Percentiles rank a stretch among this genome's conserved stretches.
These are phyloP conservation scores for Cladosporium sp. DNA, from an alignment of 2,329 filamentous ascomycete species.

Conservation along the genomic window DNA sequence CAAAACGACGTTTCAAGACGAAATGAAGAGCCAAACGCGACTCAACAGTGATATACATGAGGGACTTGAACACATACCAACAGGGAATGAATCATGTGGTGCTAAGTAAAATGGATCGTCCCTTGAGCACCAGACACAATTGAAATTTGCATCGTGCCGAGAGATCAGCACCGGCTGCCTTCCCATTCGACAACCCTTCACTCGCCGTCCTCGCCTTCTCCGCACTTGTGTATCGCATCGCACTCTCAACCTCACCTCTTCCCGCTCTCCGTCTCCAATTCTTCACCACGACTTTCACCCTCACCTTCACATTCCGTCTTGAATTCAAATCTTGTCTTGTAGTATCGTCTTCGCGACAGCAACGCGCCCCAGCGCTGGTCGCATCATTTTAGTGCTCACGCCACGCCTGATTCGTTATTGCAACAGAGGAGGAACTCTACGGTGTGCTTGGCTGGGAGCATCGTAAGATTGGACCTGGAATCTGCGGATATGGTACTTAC, in stretches of 20 bases:
- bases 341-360: not conserved
- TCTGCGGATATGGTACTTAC: constrained; percentile 53
- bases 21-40: too few relatives aligned
- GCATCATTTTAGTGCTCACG: not conserved
- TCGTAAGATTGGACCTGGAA: constrained; percentile 20
- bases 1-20: not conserved
- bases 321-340: not conserved
- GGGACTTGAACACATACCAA: too few relatives aligned
- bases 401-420: not conserved
- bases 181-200: constrained; percentile 3
- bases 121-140: not conserved
- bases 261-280: not conserved
- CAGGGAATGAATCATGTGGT: too few relatives aligned
- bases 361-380: not conserved
- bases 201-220: not conserved
- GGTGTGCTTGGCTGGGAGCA: constrained; percentile 12
- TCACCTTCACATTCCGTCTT: not conserved
- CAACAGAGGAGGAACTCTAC: constrained; percentile 1
- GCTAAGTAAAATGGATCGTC: too few relatives aligned
- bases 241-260: not conserved
- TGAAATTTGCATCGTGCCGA: constrained; percentile 5
- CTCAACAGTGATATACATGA: too few relatives aligned
- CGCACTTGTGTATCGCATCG: not conserved
- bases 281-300: not conserved
- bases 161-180: constrained; percentile 5